phyloP scores from a whole-genome alignment of 352 stramenopile species.

The Saprolegnia parasitica region DNA sequence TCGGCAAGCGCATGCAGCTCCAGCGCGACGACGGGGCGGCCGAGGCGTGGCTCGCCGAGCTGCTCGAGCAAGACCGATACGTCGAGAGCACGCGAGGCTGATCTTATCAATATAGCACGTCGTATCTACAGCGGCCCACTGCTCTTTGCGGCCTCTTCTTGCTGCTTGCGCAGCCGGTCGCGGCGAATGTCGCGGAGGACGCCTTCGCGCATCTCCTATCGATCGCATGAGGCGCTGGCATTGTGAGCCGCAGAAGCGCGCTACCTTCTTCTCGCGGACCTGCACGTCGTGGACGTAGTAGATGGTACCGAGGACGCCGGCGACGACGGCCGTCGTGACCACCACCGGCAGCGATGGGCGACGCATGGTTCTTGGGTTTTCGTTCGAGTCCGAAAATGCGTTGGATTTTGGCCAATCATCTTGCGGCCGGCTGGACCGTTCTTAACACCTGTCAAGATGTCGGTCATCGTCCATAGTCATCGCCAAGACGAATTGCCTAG shows the following conservation, averaged over 20 bases:
- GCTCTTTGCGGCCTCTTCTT: constrained; percentile 3
- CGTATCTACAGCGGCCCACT: too few relatives aligned
- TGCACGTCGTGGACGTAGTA: constrained; percentile 28
- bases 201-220: constrained; percentile 24
- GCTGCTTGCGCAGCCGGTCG: constrained; percentile 22
- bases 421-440: background rate
- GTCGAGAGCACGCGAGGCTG: constrained; percentile 14
- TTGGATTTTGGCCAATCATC: constrained; percentile 18
- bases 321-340: constrained; percentile 5
- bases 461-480: too few relatives aligned
- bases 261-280: constrained; percentile 23
- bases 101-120: background rate
- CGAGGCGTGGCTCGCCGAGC: constrained; percentile 8
- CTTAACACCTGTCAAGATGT: too few relatives aligned
- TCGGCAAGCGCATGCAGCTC: constrained; percentile 5
- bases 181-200: constrained; percentile 28
- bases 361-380: background rate
- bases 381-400: background rate
- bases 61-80: constrained; percentile 8
- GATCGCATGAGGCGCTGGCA: background rate
- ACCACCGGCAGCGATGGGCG: background rate
- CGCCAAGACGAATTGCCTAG: too few relatives aligned
- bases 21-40: background rate
- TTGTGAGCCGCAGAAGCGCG: background rate
- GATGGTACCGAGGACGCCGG: constrained; percentile 9